phyloP scores from a whole-genome alignment of 2,329 filamentous ascomycete genomes.

The Tolypocladium pustulatum region DNA sequence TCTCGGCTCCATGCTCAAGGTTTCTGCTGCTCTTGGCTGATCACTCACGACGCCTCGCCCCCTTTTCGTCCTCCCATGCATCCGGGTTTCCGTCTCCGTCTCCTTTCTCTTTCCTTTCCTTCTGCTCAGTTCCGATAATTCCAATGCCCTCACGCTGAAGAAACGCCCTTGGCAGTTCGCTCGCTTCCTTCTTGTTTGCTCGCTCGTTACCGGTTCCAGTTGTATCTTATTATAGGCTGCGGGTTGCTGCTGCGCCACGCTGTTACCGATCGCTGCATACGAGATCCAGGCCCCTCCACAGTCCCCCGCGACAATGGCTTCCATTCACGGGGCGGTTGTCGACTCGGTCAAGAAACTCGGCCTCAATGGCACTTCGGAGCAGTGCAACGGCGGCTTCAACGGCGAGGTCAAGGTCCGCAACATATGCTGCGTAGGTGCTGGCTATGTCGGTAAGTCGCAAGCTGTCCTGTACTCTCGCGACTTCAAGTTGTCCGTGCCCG shows the following conservation, averaged over 20 bases:
- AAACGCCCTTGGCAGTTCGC: background rate
- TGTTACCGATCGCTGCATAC: background rate
- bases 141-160: background rate
- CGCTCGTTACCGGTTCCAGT: background rate
- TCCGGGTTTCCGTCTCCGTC: background rate
- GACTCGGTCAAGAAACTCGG: conserved; percentile 20
- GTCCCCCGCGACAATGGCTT: conserved; percentile 8
- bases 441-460: conserved; percentile 58
- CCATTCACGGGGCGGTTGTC: conserved; percentile 11
- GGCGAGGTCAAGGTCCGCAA: conserved; percentile 34
- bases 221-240: background rate
- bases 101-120: background rate
- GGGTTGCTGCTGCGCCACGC: background rate
- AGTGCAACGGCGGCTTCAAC: conserved; percentile 17
- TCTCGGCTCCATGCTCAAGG: background rate
- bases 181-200: background rate
- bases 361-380: conserved; percentile 19
- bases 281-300: background rate
- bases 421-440: conserved; percentile 66
- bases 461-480: background rate
- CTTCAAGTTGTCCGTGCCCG: background rate
- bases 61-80: background rate
- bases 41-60: background rate
- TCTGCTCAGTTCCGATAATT: background rate
- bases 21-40: background rate